A percentile compares a stretch with the other conserved stretches of the same genome.
Evolutionary conservation across 495 filamentous ascomycete species (phyloP).

Genomic region (Terfezia boudieri): DNA sequence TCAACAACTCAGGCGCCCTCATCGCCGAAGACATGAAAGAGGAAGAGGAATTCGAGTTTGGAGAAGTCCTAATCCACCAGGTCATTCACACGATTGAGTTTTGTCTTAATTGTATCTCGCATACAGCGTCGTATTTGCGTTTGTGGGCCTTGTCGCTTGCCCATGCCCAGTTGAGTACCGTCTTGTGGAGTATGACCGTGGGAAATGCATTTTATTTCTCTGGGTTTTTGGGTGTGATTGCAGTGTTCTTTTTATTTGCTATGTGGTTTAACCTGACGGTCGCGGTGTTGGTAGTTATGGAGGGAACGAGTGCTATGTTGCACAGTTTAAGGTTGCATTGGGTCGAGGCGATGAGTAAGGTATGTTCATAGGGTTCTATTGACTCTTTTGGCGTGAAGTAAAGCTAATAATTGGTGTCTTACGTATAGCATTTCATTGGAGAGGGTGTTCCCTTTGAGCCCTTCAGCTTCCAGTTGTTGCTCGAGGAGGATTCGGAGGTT

Average conservation of each 20-base stretch:
- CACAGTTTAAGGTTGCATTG: slow-evolving; percentile 90
- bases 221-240: slow-evolving; percentile 49
- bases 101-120: slow-evolving; percentile 95
- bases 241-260: slow-evolving; percentile 57
- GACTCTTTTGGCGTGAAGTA: neutral
- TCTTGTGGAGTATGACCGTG: slow-evolving; percentile 93
- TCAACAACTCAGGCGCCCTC: slow-evolving; percentile 75
- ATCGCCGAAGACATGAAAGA: slow-evolving; percentile 71
- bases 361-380: neutral
- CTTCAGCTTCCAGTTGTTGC: slow-evolving; percentile 67
- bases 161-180: slow-evolving; percentile 71
- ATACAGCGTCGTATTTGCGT: slow-evolving; percentile 95
- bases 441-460: slow-evolving; percentile 79
- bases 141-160: slow-evolving; percentile 90
- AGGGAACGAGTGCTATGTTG: slow-evolving; percentile 74
- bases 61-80: slow-evolving; percentile 94
- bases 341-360: slow-evolving; percentile 87
- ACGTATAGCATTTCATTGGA: slow-evolving; percentile 44
- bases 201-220: slow-evolving; percentile 43
- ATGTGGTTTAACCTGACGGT: slow-evolving; percentile 65
- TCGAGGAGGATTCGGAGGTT: slow-evolving; percentile 38
- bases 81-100: slow-evolving; percentile 95
- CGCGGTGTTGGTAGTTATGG: slow-evolving; percentile 40
- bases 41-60: slow-evolving; percentile 92
- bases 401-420: neutral